Percentiles rank a stretch among this genome's conserved stretches.
These are phyloP conservation scores for Tolypocladium inflatum DNA, from an alignment of 2,329 filamentous ascomycete genomes.

Conservation along the genomic window DNA sequence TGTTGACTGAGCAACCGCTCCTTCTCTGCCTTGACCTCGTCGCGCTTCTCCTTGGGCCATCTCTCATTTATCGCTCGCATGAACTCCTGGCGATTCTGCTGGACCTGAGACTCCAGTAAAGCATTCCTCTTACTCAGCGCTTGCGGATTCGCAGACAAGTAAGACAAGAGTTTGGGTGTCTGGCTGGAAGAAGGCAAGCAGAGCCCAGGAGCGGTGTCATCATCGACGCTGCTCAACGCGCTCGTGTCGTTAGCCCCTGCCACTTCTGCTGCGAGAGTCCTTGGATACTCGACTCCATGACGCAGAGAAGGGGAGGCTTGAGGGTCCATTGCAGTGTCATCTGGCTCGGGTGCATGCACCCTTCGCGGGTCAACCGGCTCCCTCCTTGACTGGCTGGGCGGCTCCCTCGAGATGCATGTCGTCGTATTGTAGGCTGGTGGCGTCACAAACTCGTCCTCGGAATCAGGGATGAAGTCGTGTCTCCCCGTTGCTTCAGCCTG, in stretches of 20 bases:
- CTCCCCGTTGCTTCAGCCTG: neutral
- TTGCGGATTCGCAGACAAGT: conserved; percentile 18
- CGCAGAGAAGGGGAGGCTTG: neutral
- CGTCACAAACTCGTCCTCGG: conserved; percentile 44
- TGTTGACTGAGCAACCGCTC: conserved; percentile 36
- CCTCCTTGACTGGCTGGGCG: neutral
- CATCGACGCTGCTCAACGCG: neutral
- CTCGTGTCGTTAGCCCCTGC: neutral
- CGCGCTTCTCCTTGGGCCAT: conserved; percentile 33
- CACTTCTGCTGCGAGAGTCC: neutral
- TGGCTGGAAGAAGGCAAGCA: conserved; percentile 12
- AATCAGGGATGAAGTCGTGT: conserved; percentile 39
- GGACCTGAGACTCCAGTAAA: conserved; percentile 30
- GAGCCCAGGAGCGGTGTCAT: neutral
- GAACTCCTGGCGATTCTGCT: conserved; percentile 39
- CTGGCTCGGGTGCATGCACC: no score
- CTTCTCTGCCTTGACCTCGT: conserved; percentile 39
- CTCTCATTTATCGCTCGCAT: conserved; percentile 35
- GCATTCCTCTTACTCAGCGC: conserved; percentile 25
- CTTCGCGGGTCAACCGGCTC: no score
- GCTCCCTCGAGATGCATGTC: neutral
- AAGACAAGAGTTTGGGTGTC: conserved; percentile 16
- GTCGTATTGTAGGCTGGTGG: conserved; percentile 15
- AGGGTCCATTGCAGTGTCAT: neutral
- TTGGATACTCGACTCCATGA: neutral